Evolutionary conservation across 2,329 filamentous ascomycete genomes (phyloP).

Genomic region (Microdochium bolleyi): DNA sequence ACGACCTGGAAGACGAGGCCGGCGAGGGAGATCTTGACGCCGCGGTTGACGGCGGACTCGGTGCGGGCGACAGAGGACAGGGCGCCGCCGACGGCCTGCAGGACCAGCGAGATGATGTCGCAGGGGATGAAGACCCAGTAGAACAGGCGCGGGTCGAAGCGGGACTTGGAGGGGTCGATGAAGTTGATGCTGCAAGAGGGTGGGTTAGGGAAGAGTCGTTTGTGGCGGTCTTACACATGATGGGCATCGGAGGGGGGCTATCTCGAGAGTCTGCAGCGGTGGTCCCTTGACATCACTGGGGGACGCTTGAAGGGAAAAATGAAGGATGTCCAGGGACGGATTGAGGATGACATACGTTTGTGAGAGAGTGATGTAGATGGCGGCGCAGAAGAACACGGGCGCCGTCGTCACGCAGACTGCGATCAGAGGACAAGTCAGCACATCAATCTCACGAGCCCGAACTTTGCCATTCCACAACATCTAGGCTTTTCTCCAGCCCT

Average conservation of each 20-base stretch:
- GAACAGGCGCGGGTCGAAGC: slow-evolving; percentile 15
- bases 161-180: slow-evolving; percentile 15
- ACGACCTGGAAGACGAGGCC: slow-evolving; percentile 54
- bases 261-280: no score
- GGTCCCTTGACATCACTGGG: no score
- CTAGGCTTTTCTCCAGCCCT: no score
- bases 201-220: slow-evolving; percentile 8
- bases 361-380: slow-evolving; percentile 51
- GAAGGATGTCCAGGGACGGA: not conserved
- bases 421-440: not conserved
- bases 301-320: no score
- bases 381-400: slow-evolving; percentile 51
- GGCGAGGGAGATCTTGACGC: slow-evolving; percentile 58
- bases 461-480: no score
- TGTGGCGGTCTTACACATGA: not conserved
- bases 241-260: not conserved
- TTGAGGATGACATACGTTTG: not conserved
- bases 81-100: slow-evolving; percentile 54
- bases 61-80: slow-evolving; percentile 36
- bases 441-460: not conserved
- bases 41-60: slow-evolving; percentile 24
- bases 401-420: slow-evolving; percentile 49
- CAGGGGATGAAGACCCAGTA: slow-evolving; percentile 47
- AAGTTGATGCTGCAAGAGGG: slow-evolving; percentile 20
- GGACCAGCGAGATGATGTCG: slow-evolving; percentile 51